phyloP scores from a whole-genome alignment of 164 flowering plant genomes.

The Euptelea pleiosperma region DNA sequence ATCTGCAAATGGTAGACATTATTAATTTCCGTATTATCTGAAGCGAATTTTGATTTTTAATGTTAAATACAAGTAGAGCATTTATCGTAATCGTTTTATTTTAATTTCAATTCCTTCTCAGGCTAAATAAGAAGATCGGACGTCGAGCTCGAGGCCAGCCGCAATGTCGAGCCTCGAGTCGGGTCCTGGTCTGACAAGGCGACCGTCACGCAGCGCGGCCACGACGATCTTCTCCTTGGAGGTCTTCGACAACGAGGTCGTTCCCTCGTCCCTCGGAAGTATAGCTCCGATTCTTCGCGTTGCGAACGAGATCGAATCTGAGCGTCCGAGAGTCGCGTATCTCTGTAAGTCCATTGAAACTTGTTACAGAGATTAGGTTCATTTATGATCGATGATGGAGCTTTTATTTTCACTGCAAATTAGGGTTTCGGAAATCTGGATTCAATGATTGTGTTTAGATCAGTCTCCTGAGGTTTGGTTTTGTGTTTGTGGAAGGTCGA shows the following conservation, averaged over 20 bases:
- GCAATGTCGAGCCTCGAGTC: constrained; percentile 24
- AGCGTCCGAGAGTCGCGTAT: constrained; percentile 90
- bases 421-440: too few relatives aligned
- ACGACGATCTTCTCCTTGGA: constrained; percentile 72
- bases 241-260: constrained; percentile 95
- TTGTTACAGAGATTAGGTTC: too few relatives aligned
- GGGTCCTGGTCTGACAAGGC: constrained; percentile 56
- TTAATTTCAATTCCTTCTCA: neutral
- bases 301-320: constrained; percentile 77
- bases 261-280: constrained; percentile 77
- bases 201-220: constrained; percentile 82
- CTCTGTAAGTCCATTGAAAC: constrained; percentile 55
- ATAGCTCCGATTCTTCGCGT: constrained; percentile 89
- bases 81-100: too few relatives aligned
- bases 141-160: neutral
- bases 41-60: too few relatives aligned
- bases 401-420: too few relatives aligned
- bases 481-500: constrained; percentile 56
- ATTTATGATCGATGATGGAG: too few relatives aligned
- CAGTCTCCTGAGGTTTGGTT: too few relatives aligned
- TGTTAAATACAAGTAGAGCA: too few relatives aligned
- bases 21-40: too few relatives aligned
- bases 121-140: neutral
- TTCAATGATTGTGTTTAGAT: too few relatives aligned
- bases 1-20: too few relatives aligned